Conservation (phyloP, 1,284 basidiomycete species). For the Heliocybe sulcata region DNA sequence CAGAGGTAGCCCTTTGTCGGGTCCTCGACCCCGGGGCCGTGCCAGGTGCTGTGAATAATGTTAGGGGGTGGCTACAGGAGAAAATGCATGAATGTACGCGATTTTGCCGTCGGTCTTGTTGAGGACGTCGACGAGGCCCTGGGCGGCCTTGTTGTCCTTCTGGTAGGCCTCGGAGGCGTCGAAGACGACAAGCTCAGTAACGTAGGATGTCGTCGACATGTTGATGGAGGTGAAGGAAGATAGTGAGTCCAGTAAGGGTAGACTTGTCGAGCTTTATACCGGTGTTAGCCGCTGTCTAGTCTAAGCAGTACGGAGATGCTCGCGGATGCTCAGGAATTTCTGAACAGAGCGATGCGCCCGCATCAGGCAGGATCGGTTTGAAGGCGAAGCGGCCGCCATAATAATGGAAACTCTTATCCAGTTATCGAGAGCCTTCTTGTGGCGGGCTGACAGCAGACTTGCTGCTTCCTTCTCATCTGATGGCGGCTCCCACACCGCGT, state of each 20-base stretch:
- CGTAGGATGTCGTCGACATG: neutral
- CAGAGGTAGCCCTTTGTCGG: neutral
- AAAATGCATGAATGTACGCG: neutral
- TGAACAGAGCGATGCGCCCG: neutral
- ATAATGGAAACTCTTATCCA: too few relatives aligned
- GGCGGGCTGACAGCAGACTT: too few relatives aligned
- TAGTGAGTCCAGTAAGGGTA: neutral
- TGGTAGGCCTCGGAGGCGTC: neutral
- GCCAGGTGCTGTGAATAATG: neutral
- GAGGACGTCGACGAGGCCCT: neutral
- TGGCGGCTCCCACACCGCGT: neutral
- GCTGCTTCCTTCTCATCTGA: neutral
- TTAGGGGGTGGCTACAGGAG: neutral
- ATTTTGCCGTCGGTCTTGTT: neutral
- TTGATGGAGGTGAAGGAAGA: neutral
- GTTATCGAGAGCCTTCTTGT: too few relatives aligned
- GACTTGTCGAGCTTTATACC: neutral
- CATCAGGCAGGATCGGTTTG: too few relatives aligned
- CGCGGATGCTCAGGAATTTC: neutral
- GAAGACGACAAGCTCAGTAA: neutral
- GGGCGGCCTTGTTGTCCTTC: neutral
- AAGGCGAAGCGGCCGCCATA: neutral
- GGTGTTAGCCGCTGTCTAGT: too few relatives aligned
- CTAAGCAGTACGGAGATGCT: too few relatives aligned
- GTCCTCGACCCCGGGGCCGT: neutral